Base-by-base conservation (phyloP, 2,329 filamentous ascomycete species). In the Ceratocystis albifundus region DNA sequence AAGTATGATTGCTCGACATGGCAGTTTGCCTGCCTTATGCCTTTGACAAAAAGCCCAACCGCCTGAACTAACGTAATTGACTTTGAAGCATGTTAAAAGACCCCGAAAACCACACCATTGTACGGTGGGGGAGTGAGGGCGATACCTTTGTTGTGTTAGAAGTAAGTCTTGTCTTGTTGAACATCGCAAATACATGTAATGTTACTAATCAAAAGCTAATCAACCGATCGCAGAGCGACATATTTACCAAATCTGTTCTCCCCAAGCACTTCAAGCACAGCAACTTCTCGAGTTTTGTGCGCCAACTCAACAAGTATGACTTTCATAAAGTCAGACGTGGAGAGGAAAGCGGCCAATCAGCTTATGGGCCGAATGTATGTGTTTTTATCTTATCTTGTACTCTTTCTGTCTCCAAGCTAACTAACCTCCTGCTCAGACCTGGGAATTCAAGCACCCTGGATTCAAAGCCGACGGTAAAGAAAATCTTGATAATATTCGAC, bases 241-340 rank as follows among this genome's bases (percentile, higher is more conserved):
- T 96, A 76, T 99, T 99, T 74, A 97, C 94, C 25, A 96, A 96
- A 75, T 88, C 89, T 48, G 96, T 99, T 71, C 84, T 99, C 17
- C 94, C 94, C 1, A 96, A 97, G 74, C 91, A 97, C 73, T 99
- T 99, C 81, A 99, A 99, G 77, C 94, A 97, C 77, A 96, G 90
- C 82, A 96, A 96, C 75, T 96, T 96, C 78, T 92, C 92, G 41
- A 96, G 91, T 76, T 96, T 96, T 74, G 92, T 96, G 67, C 88
- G 92, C 62, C 92, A 96, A 75, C 79, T 96, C 67, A 96, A 96
- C 79, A 96, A 96, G 75, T 96, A 96, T 76, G 92, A 96, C 74
- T 99, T 99, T 72, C 94, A 99, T 80, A 99, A 99, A 80, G 92
- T 97, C 70, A 85, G 94, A 69, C 76, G 76, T 17, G 75, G 76